Base-by-base conservation (phyloP, 805 yeast species). In the Clavispora asparagi region DNA sequence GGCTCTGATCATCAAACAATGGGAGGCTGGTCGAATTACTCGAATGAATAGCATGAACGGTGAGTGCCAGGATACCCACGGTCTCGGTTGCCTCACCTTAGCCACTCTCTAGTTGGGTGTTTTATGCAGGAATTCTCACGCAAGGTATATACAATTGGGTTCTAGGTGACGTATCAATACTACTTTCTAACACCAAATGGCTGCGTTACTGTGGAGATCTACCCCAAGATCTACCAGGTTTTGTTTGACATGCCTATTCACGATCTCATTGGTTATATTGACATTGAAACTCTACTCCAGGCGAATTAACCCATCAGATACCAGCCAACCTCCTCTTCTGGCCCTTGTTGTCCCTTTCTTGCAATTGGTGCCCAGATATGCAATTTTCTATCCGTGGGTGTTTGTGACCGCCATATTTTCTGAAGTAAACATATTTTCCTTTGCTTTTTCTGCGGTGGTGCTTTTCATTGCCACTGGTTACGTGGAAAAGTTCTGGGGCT, bases 381-480 rank as follows among this genome's bases (percentile, higher is more conserved):
- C 82, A 0, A 54, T 82, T 4, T 68, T 64, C 44, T 70, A 79
- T 50, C 90, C 90, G 6, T 81, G 87, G 84, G 85, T 85, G 1
- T 54, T 84, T 2, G 59, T 78, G 27, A 73, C 83, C 2, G 74
- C 87, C 0, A 77, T 84, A n/a, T 82, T 83, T 59, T 78, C 84
- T 2, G 90, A 85, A 57, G 72, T 74, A 6, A 65, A 78, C 7
- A 41, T 78, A 2, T 57, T 78, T 53, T 69, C 76, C 36, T 76
- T 77, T 48, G 4, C 76, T 13, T 44, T 76, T 5, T 71, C 79
- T 0, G 49, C 62, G 3, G 44, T 59, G 1, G 56, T 75, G 3
- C 57, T 78, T 30, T 69, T 58, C 42, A 59, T 66, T 29, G 70
- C 79, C 13, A 58, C 74, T 36, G 71, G 67, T 35, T 79, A 77